phyloP scores from a whole-genome alignment of 345 rosid genomes.

The Alliaria petiolata region DNA sequence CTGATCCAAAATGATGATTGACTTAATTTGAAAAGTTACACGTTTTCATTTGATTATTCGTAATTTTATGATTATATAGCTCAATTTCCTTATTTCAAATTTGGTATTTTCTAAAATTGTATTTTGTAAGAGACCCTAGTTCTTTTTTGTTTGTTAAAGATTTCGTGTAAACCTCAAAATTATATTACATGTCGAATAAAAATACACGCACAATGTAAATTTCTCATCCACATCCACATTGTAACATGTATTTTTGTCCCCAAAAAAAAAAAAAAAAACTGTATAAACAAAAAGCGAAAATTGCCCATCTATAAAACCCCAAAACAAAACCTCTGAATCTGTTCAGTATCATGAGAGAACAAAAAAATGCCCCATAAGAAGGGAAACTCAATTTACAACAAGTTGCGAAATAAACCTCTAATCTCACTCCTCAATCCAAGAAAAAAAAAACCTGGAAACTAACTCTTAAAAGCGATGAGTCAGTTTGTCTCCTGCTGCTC shows the following conservation, averaged over 20 bases:
- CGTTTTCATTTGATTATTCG: neutral
- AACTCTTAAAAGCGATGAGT: neutral
- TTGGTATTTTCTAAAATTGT: no score
- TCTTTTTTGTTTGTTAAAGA: no score
- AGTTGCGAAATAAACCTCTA: neutral
- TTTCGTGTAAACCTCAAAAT: no score
- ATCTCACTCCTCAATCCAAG: neutral
- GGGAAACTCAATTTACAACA: neutral
- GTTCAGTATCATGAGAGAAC: no score
- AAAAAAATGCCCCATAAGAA: constrained; percentile 1
- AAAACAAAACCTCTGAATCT: no score
- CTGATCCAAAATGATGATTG: neutral
- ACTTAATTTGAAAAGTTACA: neutral
- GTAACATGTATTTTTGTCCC: no score
- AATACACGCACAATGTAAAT: no score
- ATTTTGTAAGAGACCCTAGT: neutral
- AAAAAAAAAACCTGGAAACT: neutral
- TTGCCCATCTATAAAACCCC: constrained; percentile 22
- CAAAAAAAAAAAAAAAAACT: no score
- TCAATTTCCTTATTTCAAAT: neutral
- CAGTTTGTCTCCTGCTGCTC: constrained; percentile 32
- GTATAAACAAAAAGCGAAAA: neutral
- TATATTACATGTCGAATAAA: no score
- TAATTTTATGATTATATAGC: neutral
- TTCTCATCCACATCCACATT: no score